Evolutionary conservation across 768 basidiomycete species (phyloP).

Genomic region (Russula sp.): DNA sequence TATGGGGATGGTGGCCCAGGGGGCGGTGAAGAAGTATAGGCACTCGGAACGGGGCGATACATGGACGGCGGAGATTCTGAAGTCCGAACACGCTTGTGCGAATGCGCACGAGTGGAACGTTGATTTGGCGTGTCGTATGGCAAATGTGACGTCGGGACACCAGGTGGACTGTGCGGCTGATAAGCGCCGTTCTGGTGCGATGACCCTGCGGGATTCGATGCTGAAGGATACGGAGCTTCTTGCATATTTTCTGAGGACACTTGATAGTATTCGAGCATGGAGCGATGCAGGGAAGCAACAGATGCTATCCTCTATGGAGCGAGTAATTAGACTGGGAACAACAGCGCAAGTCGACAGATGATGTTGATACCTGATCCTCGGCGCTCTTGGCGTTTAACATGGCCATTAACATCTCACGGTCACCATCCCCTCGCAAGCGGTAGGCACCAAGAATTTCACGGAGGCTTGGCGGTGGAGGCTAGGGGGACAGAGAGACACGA

Average conservation of each 20-base stretch:
- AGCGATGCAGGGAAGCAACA: slow-evolving; percentile 60
- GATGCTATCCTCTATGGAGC: slow-evolving; percentile 60
- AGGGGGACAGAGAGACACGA: slow-evolving; percentile 3
- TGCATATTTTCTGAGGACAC: slow-evolving; percentile 11
- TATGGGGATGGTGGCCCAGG: slow-evolving; percentile 60
- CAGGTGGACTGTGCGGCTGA: not conserved
- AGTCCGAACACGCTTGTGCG: slow-evolving; percentile 24
- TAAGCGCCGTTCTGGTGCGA: slow-evolving; percentile 6
- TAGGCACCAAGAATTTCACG: slow-evolving; percentile 87
- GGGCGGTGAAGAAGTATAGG: slow-evolving; percentile 22
- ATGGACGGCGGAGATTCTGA: slow-evolving; percentile 28
- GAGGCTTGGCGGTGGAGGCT: slow-evolving; percentile 76
- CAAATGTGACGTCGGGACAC: slow-evolving; percentile 3
- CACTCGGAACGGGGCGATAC: slow-evolving; percentile 60
- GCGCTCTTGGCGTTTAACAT: slow-evolving; percentile 90
- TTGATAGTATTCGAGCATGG: slow-evolving; percentile 57
- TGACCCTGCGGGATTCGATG: not conserved
- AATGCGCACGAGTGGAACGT: slow-evolving; percentile 7
- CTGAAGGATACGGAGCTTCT: slow-evolving; percentile 8
- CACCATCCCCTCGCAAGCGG: slow-evolving; percentile 79
- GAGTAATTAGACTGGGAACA: slow-evolving; percentile 7
- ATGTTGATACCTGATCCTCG: slow-evolving; percentile 74
- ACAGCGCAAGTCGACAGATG: not conserved
- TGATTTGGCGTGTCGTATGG: slow-evolving; percentile 6
- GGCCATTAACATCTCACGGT: slow-evolving; percentile 85